Percentiles rank a stretch among this genome's conserved stretches.
Conservation (phyloP, 2,329 filamentous ascomycete genomes). For the Lachnellula subtilissima region DNA sequence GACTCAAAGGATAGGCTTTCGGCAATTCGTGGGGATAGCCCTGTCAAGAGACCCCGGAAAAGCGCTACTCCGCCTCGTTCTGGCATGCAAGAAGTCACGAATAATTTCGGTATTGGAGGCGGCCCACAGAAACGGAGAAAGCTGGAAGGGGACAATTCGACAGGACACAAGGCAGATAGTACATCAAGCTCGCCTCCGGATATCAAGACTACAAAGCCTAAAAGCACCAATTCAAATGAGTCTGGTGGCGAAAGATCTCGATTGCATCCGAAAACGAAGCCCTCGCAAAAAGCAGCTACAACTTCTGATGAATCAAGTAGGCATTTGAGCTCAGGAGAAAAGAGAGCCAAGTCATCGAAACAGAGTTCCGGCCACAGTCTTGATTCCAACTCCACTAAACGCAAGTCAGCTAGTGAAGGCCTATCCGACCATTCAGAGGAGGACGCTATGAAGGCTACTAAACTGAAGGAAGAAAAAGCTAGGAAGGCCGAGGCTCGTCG, state of each 20-base stretch:
- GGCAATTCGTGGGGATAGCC: slow-evolving; percentile 43
- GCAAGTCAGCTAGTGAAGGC: slow-evolving; percentile 8
- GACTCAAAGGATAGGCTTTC: slow-evolving; percentile 53
- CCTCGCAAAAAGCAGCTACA: slow-evolving; percentile 9
- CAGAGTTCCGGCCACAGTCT: no score
- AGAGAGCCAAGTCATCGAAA: background rate
- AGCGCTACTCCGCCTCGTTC: slow-evolving; percentile 53
- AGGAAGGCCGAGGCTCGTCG: slow-evolving; percentile 2
- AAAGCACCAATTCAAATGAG: slow-evolving; percentile 18
- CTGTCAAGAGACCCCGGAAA: slow-evolving; percentile 53
- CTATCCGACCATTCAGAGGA: slow-evolving; percentile 7
- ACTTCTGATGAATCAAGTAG: slow-evolving; percentile 5
- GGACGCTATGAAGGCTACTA: slow-evolving; percentile 34
- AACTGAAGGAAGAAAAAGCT: slow-evolving; percentile 31
- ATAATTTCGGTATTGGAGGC: slow-evolving; percentile 49
- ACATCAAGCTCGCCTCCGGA: slow-evolving; percentile 27
- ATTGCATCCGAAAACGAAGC: slow-evolving; percentile 15
- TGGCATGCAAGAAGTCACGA: slow-evolving; percentile 37
- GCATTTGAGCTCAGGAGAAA: slow-evolving; percentile 6
- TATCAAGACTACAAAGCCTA: slow-evolving; percentile 15
- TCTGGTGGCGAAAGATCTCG: slow-evolving; percentile 9
- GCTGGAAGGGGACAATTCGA: slow-evolving; percentile 44
- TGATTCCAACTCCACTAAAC: slow-evolving; percentile 6
- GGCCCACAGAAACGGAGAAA: slow-evolving; percentile 52
- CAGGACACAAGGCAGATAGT: slow-evolving; percentile 19